These are phyloP conservation scores for Osmanthus fragrans DNA, from an alignment of 257 asterid genomes.

Conservation along the genomic window DNA sequence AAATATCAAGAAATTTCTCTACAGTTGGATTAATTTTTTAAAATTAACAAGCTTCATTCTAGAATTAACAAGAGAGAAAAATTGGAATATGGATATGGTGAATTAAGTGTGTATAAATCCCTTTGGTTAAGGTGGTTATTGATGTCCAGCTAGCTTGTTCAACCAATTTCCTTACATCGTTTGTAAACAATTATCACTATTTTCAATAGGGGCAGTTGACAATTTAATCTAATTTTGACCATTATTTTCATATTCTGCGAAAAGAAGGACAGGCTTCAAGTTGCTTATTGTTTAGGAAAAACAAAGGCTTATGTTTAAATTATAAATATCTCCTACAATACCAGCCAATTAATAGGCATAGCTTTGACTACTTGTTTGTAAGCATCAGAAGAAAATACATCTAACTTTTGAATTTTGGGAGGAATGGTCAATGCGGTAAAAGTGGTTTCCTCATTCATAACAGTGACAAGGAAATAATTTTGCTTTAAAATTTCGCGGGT, in stretches of 20 bases:
- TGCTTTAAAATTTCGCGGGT: background rate
- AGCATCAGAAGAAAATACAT: conserved; percentile 1
- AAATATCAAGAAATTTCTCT: background rate
- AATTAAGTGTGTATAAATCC: background rate
- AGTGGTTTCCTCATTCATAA: background rate
- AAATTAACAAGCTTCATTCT: background rate
- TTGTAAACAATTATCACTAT: background rate
- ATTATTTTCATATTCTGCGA: too few species aligned
- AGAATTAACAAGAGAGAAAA: background rate
- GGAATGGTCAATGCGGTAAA: background rate
- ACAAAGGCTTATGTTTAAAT: background rate
- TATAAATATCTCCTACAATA: background rate
- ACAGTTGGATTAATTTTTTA: background rate
- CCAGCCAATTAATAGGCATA: conserved; percentile 1
- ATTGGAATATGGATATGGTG: background rate
- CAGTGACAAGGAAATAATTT: background rate
- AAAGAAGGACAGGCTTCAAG: too few species aligned
- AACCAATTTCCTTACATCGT: conserved; percentile 4
- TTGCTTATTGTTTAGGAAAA: background rate
- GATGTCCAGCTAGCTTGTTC: conserved; percentile 14
- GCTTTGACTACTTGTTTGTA: conserved; percentile 5
- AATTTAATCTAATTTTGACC: too few species aligned
- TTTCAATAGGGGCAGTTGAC: too few species aligned
- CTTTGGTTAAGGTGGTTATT: conserved; percentile 6
- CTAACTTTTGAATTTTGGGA: background rate